Evolutionary conservation across 148 eudicot species (phyloP).

Genomic region (Camellia lanceoleosa): DNA sequence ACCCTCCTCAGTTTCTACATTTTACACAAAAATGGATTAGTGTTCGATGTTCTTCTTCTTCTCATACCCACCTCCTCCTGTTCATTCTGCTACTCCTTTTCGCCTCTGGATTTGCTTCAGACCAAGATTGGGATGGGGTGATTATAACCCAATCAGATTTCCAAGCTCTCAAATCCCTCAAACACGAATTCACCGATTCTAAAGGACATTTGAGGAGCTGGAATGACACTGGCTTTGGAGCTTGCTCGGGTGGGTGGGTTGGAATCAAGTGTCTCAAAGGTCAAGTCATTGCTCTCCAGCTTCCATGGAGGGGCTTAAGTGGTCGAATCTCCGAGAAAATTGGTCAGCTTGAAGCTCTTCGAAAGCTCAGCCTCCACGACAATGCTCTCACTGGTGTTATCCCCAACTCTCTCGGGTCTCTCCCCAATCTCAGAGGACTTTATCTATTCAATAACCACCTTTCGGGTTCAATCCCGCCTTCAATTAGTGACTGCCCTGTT

Average conservation of each 20-base stretch:
- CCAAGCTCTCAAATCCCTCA: conserved; percentile 54
- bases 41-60: not conserved
- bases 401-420: conserved; percentile 57
- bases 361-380: conserved; percentile 70
- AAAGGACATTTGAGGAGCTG: conserved; percentile 52
- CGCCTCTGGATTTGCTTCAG: conserved; percentile 26
- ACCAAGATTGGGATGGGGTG: conserved; percentile 41
- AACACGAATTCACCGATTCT: conserved; percentile 45
- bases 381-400: conserved; percentile 64
- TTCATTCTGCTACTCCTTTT: conserved; percentile 21
- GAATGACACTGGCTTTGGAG: conserved; percentile 44
- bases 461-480: conserved; percentile 64
- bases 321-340: conserved; percentile 61
- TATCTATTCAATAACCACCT: conserved; percentile 69
- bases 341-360: conserved; percentile 53
- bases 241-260: conserved; percentile 69
- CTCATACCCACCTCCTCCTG: not conserved
- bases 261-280: conserved; percentile 71
- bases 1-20: conserved; percentile 17
- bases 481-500: conserved; percentile 39
- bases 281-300: conserved; percentile 59
- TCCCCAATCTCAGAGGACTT: conserved; percentile 71
- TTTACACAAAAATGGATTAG: not conserved
- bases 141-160: conserved; percentile 40
- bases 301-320: conserved; percentile 67